phyloP scores from a whole-genome alignment of 2,329 filamentous ascomycete genomes.

The Nemania sp. region DNA sequence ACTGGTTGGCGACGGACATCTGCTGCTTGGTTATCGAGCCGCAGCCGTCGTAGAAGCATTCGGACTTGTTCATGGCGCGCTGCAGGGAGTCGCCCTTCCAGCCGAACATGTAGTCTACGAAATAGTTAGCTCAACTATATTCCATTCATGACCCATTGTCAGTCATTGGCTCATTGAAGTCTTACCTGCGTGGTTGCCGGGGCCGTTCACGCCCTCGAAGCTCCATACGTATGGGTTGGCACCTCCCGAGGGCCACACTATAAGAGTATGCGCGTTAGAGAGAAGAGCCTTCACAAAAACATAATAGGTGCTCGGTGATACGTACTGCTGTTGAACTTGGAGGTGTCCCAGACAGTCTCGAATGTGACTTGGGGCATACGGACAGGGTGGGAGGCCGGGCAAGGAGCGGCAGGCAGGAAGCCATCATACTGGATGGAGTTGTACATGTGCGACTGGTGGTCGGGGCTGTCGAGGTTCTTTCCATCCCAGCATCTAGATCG shows the following conservation, averaged over 20 bases:
- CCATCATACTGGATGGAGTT: conserved; percentile 31
- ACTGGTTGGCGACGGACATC: conserved; percentile 31
- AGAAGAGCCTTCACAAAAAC: background rate
- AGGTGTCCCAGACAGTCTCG: conserved; percentile 50
- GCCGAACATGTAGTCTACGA: conserved; percentile 45
- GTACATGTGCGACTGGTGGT: conserved; percentile 33
- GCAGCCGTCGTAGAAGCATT: conserved; percentile 43
- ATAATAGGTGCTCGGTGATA: background rate
- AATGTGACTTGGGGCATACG: conserved; percentile 41
- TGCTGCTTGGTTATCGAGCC: conserved; percentile 33
- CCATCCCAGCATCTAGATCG: conserved; percentile 29
- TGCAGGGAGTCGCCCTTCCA: conserved; percentile 39
- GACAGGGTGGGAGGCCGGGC: conserved; percentile 34
- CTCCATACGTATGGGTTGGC: conserved; percentile 36
- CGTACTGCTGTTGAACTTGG: conserved; percentile 40
- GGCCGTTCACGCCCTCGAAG: conserved; percentile 37
- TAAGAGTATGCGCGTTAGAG: background rate
- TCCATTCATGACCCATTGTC: no score
- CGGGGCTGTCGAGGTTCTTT: conserved; percentile 31
- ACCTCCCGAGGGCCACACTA: conserved; percentile 38
- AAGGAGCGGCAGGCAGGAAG: conserved; percentile 32
- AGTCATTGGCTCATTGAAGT: no score
- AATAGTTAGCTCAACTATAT: no score
- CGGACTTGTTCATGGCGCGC: conserved; percentile 41
- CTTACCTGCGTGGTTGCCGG: conserved; percentile 41